Conservation (phyloP, 2,329 filamentous ascomycete species). For the Alternaria sp. region DNA sequence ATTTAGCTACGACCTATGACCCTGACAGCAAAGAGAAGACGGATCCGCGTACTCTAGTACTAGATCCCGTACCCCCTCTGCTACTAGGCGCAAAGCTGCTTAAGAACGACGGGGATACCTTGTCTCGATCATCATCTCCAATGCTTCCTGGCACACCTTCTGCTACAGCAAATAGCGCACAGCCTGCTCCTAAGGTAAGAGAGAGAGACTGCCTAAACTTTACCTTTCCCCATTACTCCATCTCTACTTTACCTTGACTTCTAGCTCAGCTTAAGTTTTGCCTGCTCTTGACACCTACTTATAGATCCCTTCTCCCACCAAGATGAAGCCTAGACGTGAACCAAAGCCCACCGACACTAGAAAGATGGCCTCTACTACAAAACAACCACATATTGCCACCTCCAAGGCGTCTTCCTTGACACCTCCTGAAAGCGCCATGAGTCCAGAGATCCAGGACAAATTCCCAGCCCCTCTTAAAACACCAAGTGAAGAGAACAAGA, state of each 20-base stretch:
- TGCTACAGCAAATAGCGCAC: conserved; percentile 15
- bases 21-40: conserved; percentile 14
- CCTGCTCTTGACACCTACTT: background rate
- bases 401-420: background rate
- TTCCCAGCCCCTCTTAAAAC: background rate
- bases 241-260: background rate
- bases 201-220: background rate
- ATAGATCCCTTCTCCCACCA: background rate
- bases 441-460: background rate
- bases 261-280: background rate
- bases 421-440: background rate
- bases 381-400: background rate
- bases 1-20: conserved; percentile 22
- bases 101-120: conserved; percentile 22
- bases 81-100: conserved; percentile 12
- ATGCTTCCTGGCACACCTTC: conserved; percentile 13
- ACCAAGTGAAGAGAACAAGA: background rate
- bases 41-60: conserved; percentile 21
- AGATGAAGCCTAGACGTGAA: background rate
- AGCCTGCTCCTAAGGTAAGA: conserved; percentile 22
- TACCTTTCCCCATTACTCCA: background rate
- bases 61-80: conserved; percentile 31
- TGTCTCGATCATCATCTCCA: conserved; percentile 24
- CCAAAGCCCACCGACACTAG: background rate
- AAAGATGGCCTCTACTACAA: background rate